Evolutionary conservation across 2,329 filamentous ascomycete species (phyloP).

Genomic region (Penicillium nordicum): DNA sequence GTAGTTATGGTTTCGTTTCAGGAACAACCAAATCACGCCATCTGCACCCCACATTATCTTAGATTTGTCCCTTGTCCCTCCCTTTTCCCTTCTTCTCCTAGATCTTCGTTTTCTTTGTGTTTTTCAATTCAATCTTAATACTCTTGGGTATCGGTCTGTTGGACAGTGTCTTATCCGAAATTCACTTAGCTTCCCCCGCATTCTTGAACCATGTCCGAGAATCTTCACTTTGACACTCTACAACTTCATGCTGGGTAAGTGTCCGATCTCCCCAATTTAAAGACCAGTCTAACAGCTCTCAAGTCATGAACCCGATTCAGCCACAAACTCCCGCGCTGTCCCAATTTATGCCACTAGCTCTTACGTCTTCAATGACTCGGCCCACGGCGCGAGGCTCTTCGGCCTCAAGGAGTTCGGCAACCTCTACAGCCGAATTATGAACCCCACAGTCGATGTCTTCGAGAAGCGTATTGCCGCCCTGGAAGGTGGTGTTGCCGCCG

Average conservation of each 20-base stretch:
- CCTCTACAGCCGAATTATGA: constrained; percentile 96
- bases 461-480: constrained; percentile 95
- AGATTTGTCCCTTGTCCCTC: neutral
- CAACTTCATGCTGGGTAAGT: constrained; percentile 79
- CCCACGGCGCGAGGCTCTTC: constrained; percentile 90
- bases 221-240: constrained; percentile 71
- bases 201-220: constrained; percentile 32
- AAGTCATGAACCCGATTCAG: constrained; percentile 74
- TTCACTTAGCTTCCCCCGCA: constrained; percentile 2
- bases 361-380: constrained; percentile 91
- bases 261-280: neutral
- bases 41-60: neutral
- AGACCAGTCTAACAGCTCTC: neutral
- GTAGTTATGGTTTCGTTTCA: too few relatives aligned
- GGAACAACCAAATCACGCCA: neutral
- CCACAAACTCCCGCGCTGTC: constrained; percentile 83
- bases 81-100: neutral
- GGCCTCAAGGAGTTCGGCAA: constrained; percentile 96
- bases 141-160: neutral
- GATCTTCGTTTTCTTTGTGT: neutral
- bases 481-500: constrained; percentile 83
- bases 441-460: constrained; percentile 92
- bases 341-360: constrained; percentile 97
- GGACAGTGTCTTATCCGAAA: neutral
- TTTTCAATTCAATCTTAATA: neutral